Evolutionary conservation across 179 eudicot genomes (phyloP), one percentile per base, ranked within the genome.

Genomic region (Sideroxylon spinosum): DNA sequence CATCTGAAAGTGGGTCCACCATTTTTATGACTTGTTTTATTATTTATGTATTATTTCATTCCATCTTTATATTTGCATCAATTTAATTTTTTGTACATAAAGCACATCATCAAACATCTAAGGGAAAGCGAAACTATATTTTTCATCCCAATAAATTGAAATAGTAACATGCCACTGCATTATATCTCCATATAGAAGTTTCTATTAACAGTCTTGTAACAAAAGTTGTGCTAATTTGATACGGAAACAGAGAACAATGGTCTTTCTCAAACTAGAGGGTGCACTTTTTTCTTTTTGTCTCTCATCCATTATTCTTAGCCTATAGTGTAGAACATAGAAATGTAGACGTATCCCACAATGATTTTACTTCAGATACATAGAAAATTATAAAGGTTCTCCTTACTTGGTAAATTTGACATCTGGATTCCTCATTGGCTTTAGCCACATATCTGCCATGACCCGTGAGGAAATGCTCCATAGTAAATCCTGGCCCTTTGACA

Each of bases 361-460:
- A 28, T n/a, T 64, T 7, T 59, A 59, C 78, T 61, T 4, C 19
- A 67, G 9, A 49, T 26, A n/a, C 0, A 4, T 4, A 52, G 57
- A 22, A 13, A 37, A 46, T 19, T 1, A 12, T 60, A n/a, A 74
- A 52, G 32, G 65, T 52, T 13, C 53, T 17, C 68, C 25, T 81
- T 80, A 88, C 87, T 85, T 82, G 79, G 82, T 81, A 85, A 95
- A 89, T 80, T 91, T 95, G 69, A 95, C 87, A 81, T 95, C 89
- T 2, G 99, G 99, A 81, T 93, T 95, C 76, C 99, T 83, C 76
- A 89, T 90, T 4, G 91, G 78, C 78, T 91, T 95, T 76, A 95
- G 98, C 99, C 99, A 95, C 99, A 93, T 91, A 79, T 95, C 99
- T 44, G 98, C 99, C 84, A 95, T 89, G n/a, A 91, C 87, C 20